Evolutionary conservation across 2,329 filamentous ascomycete species (phyloP), one percentile per base, ranked within the genome.

Genomic region (Pseudocercospora cruenta): DNA sequence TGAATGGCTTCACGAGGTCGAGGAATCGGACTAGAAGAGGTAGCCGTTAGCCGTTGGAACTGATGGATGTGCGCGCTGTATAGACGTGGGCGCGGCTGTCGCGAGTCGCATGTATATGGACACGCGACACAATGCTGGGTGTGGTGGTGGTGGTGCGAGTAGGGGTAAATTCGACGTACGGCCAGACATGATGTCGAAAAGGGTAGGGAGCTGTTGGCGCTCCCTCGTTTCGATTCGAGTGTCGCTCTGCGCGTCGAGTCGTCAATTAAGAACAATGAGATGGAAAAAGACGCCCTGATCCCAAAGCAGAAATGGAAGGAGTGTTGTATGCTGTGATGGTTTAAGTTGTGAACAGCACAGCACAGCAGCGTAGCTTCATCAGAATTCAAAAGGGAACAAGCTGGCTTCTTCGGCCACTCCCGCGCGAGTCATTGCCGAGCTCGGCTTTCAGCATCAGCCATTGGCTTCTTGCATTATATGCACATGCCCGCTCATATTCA

Each of bases 1-100:
- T 93, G 82, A 99, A 99, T 80, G 95, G 95, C 85, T 99, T 99
- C 86, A 99, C 95, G 82, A 98, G 88, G 84, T 99, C 95, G 86
- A 99, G 94, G 81, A 99, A 99, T 82, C 95, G 94, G 84, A 99
- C 94, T 98, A 73, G 69, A 70, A 54, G 63, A 67, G 66, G 22
- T 16, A 31, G 12, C 8, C 54, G 71, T 74, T 58, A 74, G 70
- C 55, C n/a, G 55, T 43, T 58, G 31, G 9, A 24, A 26, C 22
- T 26, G 21, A 26, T 16, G 47, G 21, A 12, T 16, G 8, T 24
- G 47, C 24, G 47, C 10, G 0, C 47, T 12, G 14, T 7, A 54
- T 9, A n/a, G 28, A 8, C 4, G 24, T 49, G 51, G 3, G 3
- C 51, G 28, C 58, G 54, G 26, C 51, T 19, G 51, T 33, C 24